A percentile compares a stretch with the other conserved stretches of the same genome.
phyloP scores from a whole-genome alignment of 176 grass and related monocot genomes.

The Oryza glumipatula region DNA sequence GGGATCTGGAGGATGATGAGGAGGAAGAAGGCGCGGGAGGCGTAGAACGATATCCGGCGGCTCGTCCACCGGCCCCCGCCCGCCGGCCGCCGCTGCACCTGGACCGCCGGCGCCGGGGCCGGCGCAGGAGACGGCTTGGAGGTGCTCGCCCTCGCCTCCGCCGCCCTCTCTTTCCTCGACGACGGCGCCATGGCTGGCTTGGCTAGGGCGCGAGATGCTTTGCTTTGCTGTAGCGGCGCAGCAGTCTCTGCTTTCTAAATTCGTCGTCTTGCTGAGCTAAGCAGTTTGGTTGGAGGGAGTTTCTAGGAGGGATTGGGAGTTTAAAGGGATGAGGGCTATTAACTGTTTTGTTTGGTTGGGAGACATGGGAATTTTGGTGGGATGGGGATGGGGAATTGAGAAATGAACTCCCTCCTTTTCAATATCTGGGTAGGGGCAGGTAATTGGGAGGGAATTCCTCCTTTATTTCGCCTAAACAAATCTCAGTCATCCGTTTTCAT shows the following conservation, averaged over 20 bases:
- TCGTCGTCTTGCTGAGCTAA: not conserved
- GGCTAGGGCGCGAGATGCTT: not conserved
- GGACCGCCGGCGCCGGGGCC: not conserved
- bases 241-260: not conserved
- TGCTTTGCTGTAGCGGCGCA: not conserved
- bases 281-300: no score
- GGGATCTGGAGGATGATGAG: constrained; percentile 94
- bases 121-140: constrained; percentile 6
- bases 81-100: constrained; percentile 43
- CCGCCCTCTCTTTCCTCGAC: constrained; percentile 42
- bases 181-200: constrained; percentile 33
- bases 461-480: no score
- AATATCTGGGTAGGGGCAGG: no score
- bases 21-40: constrained; percentile 72
- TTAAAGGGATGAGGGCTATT: no score
- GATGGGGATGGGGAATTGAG: no score
- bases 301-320: no score
- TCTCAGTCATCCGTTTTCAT: no score
- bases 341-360: no score
- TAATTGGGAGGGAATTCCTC: no score
- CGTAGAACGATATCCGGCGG: constrained; percentile 64
- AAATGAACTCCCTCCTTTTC: no score
- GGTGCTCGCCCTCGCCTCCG: constrained; percentile 18
- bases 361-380: no score
- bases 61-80: constrained; percentile 57